phyloP scores from a whole-genome alignment of 306 rosid species.

The Potentilla sterilis region DNA sequence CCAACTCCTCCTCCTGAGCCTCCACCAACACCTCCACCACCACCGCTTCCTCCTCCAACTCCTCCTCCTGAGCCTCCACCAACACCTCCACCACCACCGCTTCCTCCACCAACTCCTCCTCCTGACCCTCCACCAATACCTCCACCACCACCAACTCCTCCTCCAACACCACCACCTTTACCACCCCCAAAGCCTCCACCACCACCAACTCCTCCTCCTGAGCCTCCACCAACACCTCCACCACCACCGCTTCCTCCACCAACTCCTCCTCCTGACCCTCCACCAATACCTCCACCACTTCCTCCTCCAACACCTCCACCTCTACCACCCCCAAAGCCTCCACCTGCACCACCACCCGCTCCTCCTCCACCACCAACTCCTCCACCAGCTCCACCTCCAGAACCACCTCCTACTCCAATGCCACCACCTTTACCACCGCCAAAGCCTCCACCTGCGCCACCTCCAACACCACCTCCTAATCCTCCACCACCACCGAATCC shows the following conservation, averaged over 20 bases:
- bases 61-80: background rate
- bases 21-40: background rate
- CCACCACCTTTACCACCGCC: conserved; percentile 25
- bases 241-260: conserved; percentile 3
- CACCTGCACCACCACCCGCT: background rate
- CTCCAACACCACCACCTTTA: conserved; percentile 8
- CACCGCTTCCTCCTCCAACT: background rate
- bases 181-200: conserved; percentile 18
- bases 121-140: conserved; percentile 27
- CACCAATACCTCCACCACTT: background rate
- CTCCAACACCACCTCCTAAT: conserved; percentile 10
- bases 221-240: background rate
- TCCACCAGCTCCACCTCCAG: conserved; percentile 26
- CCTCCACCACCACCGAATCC: conserved; percentile 18
- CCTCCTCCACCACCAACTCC: conserved; percentile 3
- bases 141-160: background rate
- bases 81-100: background rate
- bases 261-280: background rate
- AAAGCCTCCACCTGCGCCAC: conserved; percentile 1
- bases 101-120: conserved; percentile 20
- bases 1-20: conserved; percentile 15
- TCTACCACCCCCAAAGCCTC: background rate
- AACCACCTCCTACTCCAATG: conserved; percentile 3
- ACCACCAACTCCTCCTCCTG: too few relatives aligned
- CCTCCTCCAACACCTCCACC: conserved; percentile 9